Evolutionary conservation across 2,329 filamentous ascomycete genomes (phyloP), one percentile per base, ranked within the genome.

Genomic region (Paraphoma chrysanthemicola): DNA sequence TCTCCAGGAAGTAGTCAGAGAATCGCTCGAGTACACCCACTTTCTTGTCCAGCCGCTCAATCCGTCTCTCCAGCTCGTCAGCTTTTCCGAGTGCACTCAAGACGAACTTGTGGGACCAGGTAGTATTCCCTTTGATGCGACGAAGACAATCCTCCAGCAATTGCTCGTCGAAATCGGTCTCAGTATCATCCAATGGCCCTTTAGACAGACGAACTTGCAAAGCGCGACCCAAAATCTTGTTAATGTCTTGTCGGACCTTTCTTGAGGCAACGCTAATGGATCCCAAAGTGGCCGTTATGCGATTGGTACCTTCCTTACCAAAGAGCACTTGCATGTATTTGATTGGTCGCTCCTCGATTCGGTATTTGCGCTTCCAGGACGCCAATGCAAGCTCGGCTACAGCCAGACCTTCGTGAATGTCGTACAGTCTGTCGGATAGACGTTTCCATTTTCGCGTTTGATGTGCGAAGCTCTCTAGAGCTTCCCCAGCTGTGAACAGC

Each of bases 311-410:
- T 43, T 55, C 51, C 28, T 54, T 57, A 6, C 68, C 68, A 17
- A 71, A 71, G 2, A 72, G 43, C 3, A 65, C 61, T 31, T 60
- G 60, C 56, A 63, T 58, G 51, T 70, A 69, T 14, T 66, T 41
- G 39, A 56, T 60, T 47, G 57, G 66, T 6, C 62, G 57, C 18
- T 61, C 51, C 16, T 64, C 59, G 8, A 71, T 52, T 14, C 69
- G 62, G 42, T 59, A 71, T 44, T 67, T 72, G 3, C 51, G 51
- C 29, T 68, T 60, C 69, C 69, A 71, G 17, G 53, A 57, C n/a
- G 66, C 52, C 2, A 72, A 55, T 9, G 64, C 56, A 18, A 64
- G 54, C 47, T 70, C 57, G 5, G 56, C 57, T 17, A 57, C 63
- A 14, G 60, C 41, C 6, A 72, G 51, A 1, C 62, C 62, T 54